Evolutionary conservation across 2,329 filamentous ascomycete genomes (phyloP).

Genomic region (Pseudogymnoascus sp.): DNA sequence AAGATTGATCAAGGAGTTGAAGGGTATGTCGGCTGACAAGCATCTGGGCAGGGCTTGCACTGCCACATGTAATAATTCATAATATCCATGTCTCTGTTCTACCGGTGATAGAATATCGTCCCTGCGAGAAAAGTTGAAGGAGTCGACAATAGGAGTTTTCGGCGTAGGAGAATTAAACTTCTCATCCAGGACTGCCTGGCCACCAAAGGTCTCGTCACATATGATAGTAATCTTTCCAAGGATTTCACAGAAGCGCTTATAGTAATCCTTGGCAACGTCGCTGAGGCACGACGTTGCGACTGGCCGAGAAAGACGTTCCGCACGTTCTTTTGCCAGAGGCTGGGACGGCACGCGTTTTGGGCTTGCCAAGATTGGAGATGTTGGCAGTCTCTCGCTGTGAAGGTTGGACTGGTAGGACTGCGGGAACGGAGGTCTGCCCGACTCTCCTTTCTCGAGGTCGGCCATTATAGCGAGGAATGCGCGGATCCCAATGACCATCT

Average conservation of each 20-base stretch:
- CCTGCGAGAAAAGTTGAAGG: conserved; percentile 79
- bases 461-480: conserved; percentile 90
- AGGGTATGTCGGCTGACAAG: conserved; percentile 79
- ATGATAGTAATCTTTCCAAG: conserved; percentile 92
- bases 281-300: conserved; percentile 56
- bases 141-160: conserved; percentile 90
- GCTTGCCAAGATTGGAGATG: conserved; percentile 42
- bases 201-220: conserved; percentile 94
- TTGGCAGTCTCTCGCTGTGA: conserved; percentile 36
- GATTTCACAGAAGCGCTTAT: conserved; percentile 87
- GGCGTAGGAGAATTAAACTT: conserved; percentile 82
- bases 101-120: conserved; percentile 64
- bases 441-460: conserved; percentile 78
- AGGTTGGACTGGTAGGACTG: conserved; percentile 45
- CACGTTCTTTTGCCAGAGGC: conserved; percentile 31
- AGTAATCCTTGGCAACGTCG: conserved; percentile 75
- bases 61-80: conserved; percentile 88
- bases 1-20: conserved; percentile 88
- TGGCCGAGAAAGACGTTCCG: conserved; percentile 59
- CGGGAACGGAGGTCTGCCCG: conserved; percentile 74
- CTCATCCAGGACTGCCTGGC: conserved; percentile 89
- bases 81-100: conserved; percentile 90
- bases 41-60: conserved; percentile 94
- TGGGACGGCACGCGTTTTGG: conserved; percentile 18
- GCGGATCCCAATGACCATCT: conserved; percentile 93